A percentile compares a stretch with the other conserved stretches of the same genome.
Evolutionary conservation across 169 alveolate species (phyloP).

Genomic region (Plasmodium reichenowi): DNA sequence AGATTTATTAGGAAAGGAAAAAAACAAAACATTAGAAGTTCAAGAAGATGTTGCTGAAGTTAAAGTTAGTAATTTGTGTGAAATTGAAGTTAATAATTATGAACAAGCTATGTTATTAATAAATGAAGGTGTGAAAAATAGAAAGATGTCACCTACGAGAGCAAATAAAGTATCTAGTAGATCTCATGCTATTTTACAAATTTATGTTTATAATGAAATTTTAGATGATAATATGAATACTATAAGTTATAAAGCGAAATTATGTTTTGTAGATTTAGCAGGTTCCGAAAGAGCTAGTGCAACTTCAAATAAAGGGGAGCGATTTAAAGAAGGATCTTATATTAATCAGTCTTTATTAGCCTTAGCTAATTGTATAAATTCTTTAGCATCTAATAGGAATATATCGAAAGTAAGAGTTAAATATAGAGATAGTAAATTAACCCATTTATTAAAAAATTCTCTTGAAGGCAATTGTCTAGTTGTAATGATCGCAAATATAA

Average conservation of each 20-base stretch:
- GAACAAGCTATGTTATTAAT: slow-evolving; percentile 92
- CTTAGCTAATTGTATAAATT: slow-evolving; percentile 97
- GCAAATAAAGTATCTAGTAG: slow-evolving; percentile 95
- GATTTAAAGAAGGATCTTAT: slow-evolving; percentile 96
- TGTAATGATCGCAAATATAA: slow-evolving; percentile 95
- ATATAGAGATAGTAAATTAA: slow-evolving; percentile 96
- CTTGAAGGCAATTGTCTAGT: slow-evolving; percentile 94
- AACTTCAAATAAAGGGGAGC: slow-evolving; percentile 93
- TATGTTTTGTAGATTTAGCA: slow-evolving; percentile 96
- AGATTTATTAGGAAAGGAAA: slow-evolving; percentile 92
- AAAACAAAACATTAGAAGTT: slow-evolving; percentile 79
- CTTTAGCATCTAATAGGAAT: slow-evolving; percentile 89
- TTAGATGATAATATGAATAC: slow-evolving; percentile 33
- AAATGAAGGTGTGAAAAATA: slow-evolving; percentile 92
- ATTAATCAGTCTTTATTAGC: slow-evolving; percentile 97
- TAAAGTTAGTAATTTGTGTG: slow-evolving; percentile 83
- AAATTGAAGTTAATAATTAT: slow-evolving; percentile 77
- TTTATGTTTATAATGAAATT: slow-evolving; percentile 79
- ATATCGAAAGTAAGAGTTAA: slow-evolving; percentile 90
- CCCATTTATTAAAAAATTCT: slow-evolving; percentile 95
- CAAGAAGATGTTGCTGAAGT: slow-evolving; percentile 88
- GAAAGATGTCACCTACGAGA: slow-evolving; percentile 95
- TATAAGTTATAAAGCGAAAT: slow-evolving; percentile 81
- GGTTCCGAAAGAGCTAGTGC: slow-evolving; percentile 97
- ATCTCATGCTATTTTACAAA: slow-evolving; percentile 95